Conservation (phyloP, 345 rosid species). For the Reutealis trisperma region DNA sequence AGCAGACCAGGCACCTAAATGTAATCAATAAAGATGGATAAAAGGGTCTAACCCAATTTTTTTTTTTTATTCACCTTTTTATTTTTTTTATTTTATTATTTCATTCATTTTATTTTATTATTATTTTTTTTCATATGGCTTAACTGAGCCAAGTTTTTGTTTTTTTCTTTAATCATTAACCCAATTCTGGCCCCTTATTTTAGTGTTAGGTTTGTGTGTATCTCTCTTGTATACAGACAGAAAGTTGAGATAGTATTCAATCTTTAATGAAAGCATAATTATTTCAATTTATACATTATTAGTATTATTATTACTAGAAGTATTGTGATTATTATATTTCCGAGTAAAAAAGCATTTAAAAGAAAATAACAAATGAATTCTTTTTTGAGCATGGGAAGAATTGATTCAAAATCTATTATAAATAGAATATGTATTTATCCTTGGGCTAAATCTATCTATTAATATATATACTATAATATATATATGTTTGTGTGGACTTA, state of each 20-base stretch:
- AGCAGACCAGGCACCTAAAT: too few species aligned
- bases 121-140: neutral
- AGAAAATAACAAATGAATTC: too few species aligned
- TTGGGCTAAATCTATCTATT: too few species aligned
- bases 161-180: neutral
- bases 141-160: neutral
- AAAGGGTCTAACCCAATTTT: slow-evolving; percentile 11
- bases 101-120: neutral
- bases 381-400: too few species aligned
- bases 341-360: too few species aligned
- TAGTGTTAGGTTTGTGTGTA: neutral
- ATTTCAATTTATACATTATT: neutral
- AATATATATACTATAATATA: too few species aligned
- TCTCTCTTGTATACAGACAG: slow-evolving; percentile 2
- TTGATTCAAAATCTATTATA: too few species aligned
- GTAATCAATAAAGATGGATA: neutral
- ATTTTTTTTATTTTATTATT: neutral
- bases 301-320: too few species aligned
- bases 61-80: neutral
- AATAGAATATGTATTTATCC: too few species aligned
- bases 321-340: neutral
- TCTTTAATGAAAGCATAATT: neutral
- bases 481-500: too few species aligned
- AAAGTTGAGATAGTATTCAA: neutral
- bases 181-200: neutral